These are phyloP conservation scores for Fonsecaea pedrosoi DNA, from an alignment of 2,329 filamentous ascomycete genomes.

Conservation along the genomic window DNA sequence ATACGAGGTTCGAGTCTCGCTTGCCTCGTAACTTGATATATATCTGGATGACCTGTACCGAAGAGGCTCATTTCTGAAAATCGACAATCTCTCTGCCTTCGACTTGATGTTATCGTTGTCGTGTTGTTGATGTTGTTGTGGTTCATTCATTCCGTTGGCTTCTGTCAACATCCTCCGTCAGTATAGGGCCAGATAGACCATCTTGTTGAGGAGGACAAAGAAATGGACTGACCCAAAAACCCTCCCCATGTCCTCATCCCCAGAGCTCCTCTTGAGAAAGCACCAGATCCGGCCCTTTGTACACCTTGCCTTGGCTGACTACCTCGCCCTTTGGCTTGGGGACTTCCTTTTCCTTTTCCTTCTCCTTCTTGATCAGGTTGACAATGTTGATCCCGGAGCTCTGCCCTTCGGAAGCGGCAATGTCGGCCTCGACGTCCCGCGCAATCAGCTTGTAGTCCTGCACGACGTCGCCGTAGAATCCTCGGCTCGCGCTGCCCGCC, in stretches of 20 bases:
- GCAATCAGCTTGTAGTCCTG: constrained; percentile 33
- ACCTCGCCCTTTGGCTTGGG: not conserved
- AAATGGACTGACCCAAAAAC: no score
- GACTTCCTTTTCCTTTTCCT: constrained; percentile 10
- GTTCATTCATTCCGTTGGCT: no score
- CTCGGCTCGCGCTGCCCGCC: constrained; percentile 16
- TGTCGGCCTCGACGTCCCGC: constrained; percentile 24
- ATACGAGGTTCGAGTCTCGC: no score
- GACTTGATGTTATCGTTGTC: no score
- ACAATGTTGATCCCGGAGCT: constrained; percentile 21
- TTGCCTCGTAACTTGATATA: no score
- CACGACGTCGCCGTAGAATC: constrained; percentile 31
- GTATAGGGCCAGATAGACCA: no score
- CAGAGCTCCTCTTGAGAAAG: constrained; percentile 32
- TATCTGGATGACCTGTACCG: no score
- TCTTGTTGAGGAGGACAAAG: no score
- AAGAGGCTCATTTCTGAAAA: no score
- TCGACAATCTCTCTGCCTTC: no score
- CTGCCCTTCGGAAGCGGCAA: not conserved
- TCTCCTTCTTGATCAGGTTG: constrained; percentile 27
- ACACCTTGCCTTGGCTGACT: constrained; percentile 7
- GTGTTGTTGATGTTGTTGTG: no score
- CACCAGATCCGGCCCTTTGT: constrained; percentile 29
- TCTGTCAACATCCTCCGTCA: no score
- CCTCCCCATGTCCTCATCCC: constrained; percentile 19